Conservation (phyloP, 2,329 filamentous ascomycete species). For the Tolypocladium guangdongense region DNA sequence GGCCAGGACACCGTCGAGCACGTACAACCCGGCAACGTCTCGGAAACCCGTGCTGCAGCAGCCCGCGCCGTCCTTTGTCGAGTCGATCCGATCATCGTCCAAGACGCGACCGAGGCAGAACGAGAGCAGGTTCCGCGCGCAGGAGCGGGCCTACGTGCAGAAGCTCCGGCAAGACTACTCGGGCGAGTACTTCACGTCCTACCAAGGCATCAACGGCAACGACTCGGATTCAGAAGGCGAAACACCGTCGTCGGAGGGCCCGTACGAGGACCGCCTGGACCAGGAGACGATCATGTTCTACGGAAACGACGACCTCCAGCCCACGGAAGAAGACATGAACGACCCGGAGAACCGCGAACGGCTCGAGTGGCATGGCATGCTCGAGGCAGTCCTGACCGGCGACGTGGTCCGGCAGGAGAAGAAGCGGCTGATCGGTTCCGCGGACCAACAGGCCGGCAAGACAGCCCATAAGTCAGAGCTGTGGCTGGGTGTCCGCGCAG, state of each 20-base stretch:
- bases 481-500: constrained; percentile 81
- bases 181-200: constrained; percentile 61
- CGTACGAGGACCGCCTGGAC: constrained; percentile 79
- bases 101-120: constrained; percentile 38
- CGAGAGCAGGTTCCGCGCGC: constrained; percentile 36
- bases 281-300: constrained; percentile 90
- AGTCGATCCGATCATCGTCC: constrained; percentile 38
- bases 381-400: constrained; percentile 87
- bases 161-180: constrained; percentile 66
- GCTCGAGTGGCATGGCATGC: constrained; percentile 96
- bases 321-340: constrained; percentile 79
- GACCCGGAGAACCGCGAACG: constrained; percentile 82
- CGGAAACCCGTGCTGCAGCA: constrained; percentile 33
- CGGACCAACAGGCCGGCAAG: constrained; percentile 44
- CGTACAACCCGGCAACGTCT: constrained; percentile 61
- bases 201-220: constrained; percentile 47
- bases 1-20: constrained; percentile 64
- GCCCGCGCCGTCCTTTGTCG: constrained; percentile 25
- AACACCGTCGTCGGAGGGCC: constrained; percentile 73
- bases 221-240: constrained; percentile 88
- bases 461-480: constrained; percentile 67
- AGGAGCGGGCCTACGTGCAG: constrained; percentile 92
- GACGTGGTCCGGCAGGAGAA: constrained; percentile 98
- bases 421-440: constrained; percentile 78
- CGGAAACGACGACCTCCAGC: constrained; percentile 78